Base-by-base conservation (phyloP, 2,329 filamentous ascomycete genomes). In the Xylaria sp. region DNA sequence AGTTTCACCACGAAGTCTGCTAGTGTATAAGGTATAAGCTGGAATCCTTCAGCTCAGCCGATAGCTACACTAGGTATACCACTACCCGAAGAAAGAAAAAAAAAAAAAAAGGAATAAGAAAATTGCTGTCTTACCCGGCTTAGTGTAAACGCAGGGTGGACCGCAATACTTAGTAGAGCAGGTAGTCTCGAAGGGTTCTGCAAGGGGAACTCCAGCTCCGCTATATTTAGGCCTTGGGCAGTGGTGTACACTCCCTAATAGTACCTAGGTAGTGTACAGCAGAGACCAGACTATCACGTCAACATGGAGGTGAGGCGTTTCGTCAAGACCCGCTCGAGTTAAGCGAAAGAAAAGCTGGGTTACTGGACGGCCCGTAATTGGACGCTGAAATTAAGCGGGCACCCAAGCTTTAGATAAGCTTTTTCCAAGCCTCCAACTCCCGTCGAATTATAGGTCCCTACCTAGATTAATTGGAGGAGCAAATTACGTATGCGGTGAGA, bases 391-490 rank as follows among this genome's bases (percentile, higher is more conserved):
- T 32, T 54, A 54, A 54, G 51, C 51, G 6, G 27, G 12, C 51
- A 54, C 29, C 29, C 27, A 54, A 54, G 27, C 51, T 54, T 54
- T n/a, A 21, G 51, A 32, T 32, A 54, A 54, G 51, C 51, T 35
- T 54, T 54, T 54, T 21, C 51, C 51, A 54, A 54, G 51, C 51
- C 27, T 18, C 21, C 51, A 18, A 35, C 51, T 54, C 51, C 27
- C 51, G 51, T 32, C 5, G 13, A n/a, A 42, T 2, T 21, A 47
- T 47, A 21, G 44, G n/a, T 23, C 44, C 44, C 44, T 35, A 32
- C 27, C 27, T 13, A n/a, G n/a, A 32, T n/a, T 21, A 21, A 27
- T 4, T 21, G 27, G 8, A n/a, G 51, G 27, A 25, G 9, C 9
- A 25, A 13, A 12, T 48, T 48, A 48, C 44, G 21, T 23, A 12